These are phyloP conservation scores for Dissophora globulifera DNA, from an alignment of 192 early-diverging fungal species.

Conservation along the genomic window DNA sequence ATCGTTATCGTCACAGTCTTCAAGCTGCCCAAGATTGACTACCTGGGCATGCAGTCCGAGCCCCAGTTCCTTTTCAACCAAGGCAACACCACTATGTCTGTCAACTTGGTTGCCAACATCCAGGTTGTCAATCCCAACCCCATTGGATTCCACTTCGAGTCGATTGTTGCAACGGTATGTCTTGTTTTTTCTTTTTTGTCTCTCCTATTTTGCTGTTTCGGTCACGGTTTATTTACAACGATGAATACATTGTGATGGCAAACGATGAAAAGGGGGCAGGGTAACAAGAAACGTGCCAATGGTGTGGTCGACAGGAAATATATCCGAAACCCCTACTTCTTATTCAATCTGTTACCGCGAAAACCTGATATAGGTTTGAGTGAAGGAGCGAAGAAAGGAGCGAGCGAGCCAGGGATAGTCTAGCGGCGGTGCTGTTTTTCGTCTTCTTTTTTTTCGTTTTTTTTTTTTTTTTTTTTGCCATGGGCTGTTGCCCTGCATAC, in stretches of 20 bases:
- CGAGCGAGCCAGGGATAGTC: too few relatives aligned
- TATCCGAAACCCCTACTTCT: background rate
- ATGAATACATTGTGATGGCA: background rate
- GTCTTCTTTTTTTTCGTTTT: too few relatives aligned
- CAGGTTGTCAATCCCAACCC: slow-evolving; percentile 61
- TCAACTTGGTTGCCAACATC: slow-evolving; percentile 50
- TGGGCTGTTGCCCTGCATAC: too few relatives aligned
- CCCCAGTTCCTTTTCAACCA: slow-evolving; percentile 23
- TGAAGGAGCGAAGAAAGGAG: too few relatives aligned
- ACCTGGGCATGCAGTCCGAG: slow-evolving; percentile 15
- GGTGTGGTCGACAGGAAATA: too few relatives aligned
- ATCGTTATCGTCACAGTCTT: slow-evolving; percentile 56
- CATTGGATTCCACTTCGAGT: slow-evolving; percentile 56
- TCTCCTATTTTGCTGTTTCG: background rate
- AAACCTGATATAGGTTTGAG: too few relatives aligned
- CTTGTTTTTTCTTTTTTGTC: slow-evolving; percentile 1
- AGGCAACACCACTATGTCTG: slow-evolving; percentile 30
- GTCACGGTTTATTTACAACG: background rate
- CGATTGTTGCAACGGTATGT: slow-evolving; percentile 61
- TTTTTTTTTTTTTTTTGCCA: too few relatives aligned
- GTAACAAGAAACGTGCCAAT: too few relatives aligned
- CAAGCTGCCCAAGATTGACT: slow-evolving; percentile 56
- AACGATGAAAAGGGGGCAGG: background rate
- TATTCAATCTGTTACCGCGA: background rate
- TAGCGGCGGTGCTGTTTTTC: too few relatives aligned